A percentile compares a stretch with the other conserved stretches of the same genome.
Evolutionary conservation across 169 alveolate species (phyloP).

Genomic region (Babesia ovata): DNA sequence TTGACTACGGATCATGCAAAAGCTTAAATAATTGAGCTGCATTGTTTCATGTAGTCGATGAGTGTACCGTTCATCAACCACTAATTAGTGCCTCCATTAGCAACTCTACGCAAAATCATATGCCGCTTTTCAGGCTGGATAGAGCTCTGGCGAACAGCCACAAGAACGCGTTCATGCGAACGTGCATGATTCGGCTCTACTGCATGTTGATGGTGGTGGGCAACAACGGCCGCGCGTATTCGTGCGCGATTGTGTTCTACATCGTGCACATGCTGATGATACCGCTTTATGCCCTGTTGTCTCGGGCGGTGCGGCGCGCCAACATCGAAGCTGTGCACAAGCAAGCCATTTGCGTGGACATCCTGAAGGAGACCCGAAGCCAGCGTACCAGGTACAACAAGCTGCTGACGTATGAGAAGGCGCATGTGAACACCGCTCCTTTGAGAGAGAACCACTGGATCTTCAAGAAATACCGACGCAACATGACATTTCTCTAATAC

Average conservation of each 20-base stretch:
- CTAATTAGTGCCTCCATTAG: background rate
- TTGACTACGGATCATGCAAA: background rate
- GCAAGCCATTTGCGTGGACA: slow-evolving; percentile 57
- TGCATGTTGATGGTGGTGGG: slow-evolving; percentile 52
- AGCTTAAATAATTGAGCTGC: background rate
- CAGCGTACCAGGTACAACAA: slow-evolving; percentile 29
- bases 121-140: slow-evolving; percentile 27
- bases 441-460: slow-evolving; percentile 10
- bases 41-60: background rate
- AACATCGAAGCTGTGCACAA: slow-evolving; percentile 48
- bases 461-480: slow-evolving; percentile 23
- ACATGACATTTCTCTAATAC: slow-evolving; percentile 9
- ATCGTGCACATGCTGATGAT: slow-evolving; percentile 30
- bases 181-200: slow-evolving; percentile 39
- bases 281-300: slow-evolving; percentile 20
- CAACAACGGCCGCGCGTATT: slow-evolving; percentile 21
- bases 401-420: slow-evolving; percentile 14
- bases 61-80: background rate
- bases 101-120: background rate
- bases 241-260: slow-evolving; percentile 26
- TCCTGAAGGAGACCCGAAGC: slow-evolving; percentile 30
- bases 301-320: slow-evolving; percentile 21
- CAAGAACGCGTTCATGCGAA: slow-evolving; percentile 33
- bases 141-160: slow-evolving; percentile 37
- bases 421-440: slow-evolving; percentile 19